These are phyloP conservation scores for Phaeolepiota aurea DNA, from an alignment of 768 basidiomycete species.

Conservation along the genomic window DNA sequence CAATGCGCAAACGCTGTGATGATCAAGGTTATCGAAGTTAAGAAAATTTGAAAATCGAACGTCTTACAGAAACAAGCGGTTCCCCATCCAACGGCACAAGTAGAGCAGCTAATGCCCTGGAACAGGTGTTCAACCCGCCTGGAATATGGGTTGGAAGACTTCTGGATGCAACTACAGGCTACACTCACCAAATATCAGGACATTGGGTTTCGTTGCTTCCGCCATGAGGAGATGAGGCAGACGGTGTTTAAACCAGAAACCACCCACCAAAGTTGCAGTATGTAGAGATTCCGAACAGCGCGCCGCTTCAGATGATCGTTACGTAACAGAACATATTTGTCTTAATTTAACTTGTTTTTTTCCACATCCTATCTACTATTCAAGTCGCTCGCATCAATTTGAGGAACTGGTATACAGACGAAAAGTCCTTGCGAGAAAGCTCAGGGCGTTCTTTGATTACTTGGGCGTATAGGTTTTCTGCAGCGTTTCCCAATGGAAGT, in stretches of 20 bases:
- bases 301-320: no score
- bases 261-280: not conserved
- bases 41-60: not conserved
- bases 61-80: constrained; percentile 62
- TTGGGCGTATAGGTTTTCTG: constrained; percentile 52
- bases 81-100: constrained; percentile 65
- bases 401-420: constrained; percentile 67
- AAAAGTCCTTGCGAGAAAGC: constrained; percentile 69
- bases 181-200: constrained; percentile 66
- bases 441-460: constrained; percentile 48
- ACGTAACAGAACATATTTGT: not conserved
- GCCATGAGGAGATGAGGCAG: constrained; percentile 17
- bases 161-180: constrained; percentile 1
- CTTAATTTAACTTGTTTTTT: not conserved
- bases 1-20: constrained; percentile 14
- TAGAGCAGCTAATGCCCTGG: constrained; percentile 58
- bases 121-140: constrained; percentile 81
- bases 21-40: constrained; percentile 3
- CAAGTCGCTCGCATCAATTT: constrained; percentile 14
- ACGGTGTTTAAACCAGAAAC: not conserved
- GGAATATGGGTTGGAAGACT: constrained; percentile 8
- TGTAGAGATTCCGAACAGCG: no score
- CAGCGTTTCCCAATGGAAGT: constrained; percentile 60
- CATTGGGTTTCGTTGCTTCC: constrained; percentile 42
- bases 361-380: not conserved